A percentile compares a stretch with the other conserved stretches of the same genome.
These are phyloP conservation scores for Penicillium palitans DNA, from an alignment of 2,329 filamentous ascomycete species.

Conservation along the genomic window DNA sequence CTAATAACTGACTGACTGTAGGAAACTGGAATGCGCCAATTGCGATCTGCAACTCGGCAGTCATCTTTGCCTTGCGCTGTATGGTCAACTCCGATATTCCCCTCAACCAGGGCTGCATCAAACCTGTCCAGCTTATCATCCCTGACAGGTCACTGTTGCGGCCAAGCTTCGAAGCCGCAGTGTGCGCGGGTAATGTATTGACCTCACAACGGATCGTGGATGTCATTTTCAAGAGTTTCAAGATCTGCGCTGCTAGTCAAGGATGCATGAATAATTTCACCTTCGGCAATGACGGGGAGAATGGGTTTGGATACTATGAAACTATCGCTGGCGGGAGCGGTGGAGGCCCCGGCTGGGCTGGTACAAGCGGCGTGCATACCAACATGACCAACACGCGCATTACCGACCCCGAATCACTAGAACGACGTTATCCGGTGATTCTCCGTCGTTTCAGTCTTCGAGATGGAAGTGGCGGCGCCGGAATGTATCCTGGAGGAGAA, in stretches of 20 bases:
- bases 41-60: conserved; percentile 73
- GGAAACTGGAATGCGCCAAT: conserved; percentile 72
- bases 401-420: conserved; percentile 75
- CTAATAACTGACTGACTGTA: conserved; percentile 14
- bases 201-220: conserved; percentile 75
- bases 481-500: conserved; percentile 67
- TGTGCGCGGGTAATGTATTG: conserved; percentile 74
- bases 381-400: conserved; percentile 86
- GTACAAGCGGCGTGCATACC: conserved; percentile 70
- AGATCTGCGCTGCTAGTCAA: conserved; percentile 70
- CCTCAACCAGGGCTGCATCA: conserved; percentile 76
- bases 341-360: conserved; percentile 69
- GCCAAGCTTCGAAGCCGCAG: conserved; percentile 69
- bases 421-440: conserved; percentile 72
- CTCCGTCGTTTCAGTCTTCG: conserved; percentile 68
- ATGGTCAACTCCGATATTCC: conserved; percentile 77
- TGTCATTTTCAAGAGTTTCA: conserved; percentile 72
- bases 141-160: conserved; percentile 70
- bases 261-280: conserved; percentile 63
- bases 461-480: conserved; percentile 61
- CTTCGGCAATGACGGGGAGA: conserved; percentile 14
- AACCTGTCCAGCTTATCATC: conserved; percentile 68
- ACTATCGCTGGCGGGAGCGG: conserved; percentile 76
- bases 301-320: conserved; percentile 72
- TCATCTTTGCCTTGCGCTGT: conserved; percentile 75